These are phyloP conservation scores for Colletotrichum lentis DNA, from an alignment of 2,329 filamentous ascomycete species.

Conservation along the genomic window DNA sequence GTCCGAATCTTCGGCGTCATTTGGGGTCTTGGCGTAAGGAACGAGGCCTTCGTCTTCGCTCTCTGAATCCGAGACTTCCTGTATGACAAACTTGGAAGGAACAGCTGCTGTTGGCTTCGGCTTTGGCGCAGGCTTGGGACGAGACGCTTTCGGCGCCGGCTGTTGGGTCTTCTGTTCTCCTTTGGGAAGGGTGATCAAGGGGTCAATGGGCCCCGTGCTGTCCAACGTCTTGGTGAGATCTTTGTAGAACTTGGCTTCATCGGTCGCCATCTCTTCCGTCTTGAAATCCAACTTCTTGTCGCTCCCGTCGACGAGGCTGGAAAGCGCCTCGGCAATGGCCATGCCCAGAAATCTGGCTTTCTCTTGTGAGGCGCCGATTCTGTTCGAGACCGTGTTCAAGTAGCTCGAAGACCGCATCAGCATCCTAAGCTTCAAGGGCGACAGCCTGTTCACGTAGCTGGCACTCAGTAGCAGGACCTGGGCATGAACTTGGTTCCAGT, in stretches of 20 bases:
- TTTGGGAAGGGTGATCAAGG: conserved; percentile 51
- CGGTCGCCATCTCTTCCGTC: conserved; percentile 76
- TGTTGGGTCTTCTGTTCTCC: conserved; percentile 34
- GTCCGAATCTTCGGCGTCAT: conserved; percentile 89
- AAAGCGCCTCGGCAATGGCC: conserved; percentile 79
- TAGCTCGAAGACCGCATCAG: conserved; percentile 77
- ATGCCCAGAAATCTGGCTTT: conserved; percentile 86
- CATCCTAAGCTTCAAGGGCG: conserved; percentile 71
- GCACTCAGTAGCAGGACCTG: conserved; percentile 81
- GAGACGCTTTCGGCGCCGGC: conserved; percentile 29
- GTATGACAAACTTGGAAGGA: conserved; percentile 62
- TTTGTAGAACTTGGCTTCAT: conserved; percentile 80
- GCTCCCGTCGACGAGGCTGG: conserved; percentile 69
- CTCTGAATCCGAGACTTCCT: conserved; percentile 70
- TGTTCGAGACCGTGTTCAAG: conserved; percentile 82
- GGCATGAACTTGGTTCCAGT: conserved; percentile 69
- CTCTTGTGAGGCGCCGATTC: conserved; percentile 78
- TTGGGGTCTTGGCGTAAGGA: conserved; percentile 85
- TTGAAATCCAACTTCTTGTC: conserved; percentile 83
- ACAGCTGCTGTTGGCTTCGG: conserved; percentile 43
- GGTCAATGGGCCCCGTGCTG: conserved; percentile 63
- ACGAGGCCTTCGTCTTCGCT: conserved; percentile 73
- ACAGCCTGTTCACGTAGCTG: conserved; percentile 75
- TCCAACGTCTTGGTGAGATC: conserved; percentile 71
- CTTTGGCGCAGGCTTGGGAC: conserved; percentile 41